These are phyloP conservation scores for Torulaspora delbrueckii DNA, from an alignment of 805 yeast genomes.

Conservation along the genomic window DNA sequence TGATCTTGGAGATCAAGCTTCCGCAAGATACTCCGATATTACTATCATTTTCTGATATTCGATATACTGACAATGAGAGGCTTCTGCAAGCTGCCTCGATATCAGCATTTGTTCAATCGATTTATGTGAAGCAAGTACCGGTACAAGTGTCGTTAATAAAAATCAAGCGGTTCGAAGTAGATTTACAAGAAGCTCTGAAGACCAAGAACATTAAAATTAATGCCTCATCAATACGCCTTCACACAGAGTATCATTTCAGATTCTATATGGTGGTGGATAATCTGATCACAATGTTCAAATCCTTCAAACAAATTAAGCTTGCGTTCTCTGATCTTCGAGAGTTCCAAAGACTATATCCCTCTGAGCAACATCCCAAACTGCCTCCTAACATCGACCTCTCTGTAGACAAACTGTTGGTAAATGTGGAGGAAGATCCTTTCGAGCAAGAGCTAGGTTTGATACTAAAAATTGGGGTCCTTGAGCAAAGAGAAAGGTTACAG, in stretches of 20 bases:
- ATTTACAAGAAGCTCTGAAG: conserved; percentile 3
- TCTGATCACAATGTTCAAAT: conserved; percentile 44
- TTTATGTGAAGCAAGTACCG: conserved; percentile 23
- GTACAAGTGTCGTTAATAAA: conserved; percentile 23
- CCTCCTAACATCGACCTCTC: conserved; percentile 43
- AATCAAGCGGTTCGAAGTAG: conserved; percentile 14
- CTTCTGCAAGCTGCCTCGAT: conserved; percentile 11
- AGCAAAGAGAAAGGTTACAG: conserved; percentile 48
- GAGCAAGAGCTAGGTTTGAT: conserved; percentile 57
- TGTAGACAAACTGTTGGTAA: conserved; percentile 41
- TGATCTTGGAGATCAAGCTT: conserved; percentile 25
- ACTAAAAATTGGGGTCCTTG: conserved; percentile 52
- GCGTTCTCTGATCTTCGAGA: conserved; percentile 39
- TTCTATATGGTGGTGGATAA: conserved; percentile 51
- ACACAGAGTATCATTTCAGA: conserved; percentile 35
- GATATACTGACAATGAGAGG: conserved; percentile 4
- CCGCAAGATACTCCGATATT: conserved; percentile 28
- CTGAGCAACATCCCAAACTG: conserved; percentile 27
- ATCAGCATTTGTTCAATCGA: conserved; percentile 25
- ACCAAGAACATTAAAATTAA: conserved; percentile 10
- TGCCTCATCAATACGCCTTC: conserved; percentile 23
- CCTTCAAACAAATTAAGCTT: conserved; percentile 41
- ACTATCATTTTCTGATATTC: conserved; percentile 12
- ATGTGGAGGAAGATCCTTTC: conserved; percentile 60
- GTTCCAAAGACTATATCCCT: conserved; percentile 27